Conservation (phyloP, 164 flowering plant species). For the Vitis cinerea region DNA sequence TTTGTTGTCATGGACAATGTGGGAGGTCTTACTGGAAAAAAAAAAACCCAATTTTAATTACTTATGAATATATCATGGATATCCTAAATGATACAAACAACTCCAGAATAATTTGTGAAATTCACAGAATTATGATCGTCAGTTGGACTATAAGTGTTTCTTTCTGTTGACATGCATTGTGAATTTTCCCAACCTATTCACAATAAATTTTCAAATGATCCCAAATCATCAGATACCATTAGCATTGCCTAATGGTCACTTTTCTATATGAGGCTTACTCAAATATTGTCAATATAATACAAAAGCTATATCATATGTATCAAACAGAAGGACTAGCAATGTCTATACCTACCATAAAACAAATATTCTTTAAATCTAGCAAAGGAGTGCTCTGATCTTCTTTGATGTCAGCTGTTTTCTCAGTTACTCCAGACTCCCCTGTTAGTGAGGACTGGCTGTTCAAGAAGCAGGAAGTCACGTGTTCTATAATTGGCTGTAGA, state of each 20-base stretch:
- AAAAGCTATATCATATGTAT: neutral
- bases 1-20: neutral
- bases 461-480: constrained; percentile 42
- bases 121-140: neutral
- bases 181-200: too few relatives aligned
- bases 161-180: too few relatives aligned
- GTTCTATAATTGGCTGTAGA: constrained; percentile 15
- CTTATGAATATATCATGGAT: too few relatives aligned
- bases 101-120: neutral
- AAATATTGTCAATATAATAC: neutral
- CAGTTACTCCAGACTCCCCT: constrained; percentile 68
- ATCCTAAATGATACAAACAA: neutral
- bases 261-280: neutral
- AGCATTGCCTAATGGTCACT: neutral
- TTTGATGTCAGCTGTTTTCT: constrained; percentile 59
- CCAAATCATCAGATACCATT: too few relatives aligned
- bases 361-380: constrained; percentile 71
- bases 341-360: constrained; percentile 65
- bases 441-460: constrained; percentile 87
- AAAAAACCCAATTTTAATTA: too few relatives aligned
- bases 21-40: neutral
- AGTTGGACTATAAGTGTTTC: neutral
- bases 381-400: constrained; percentile 64
- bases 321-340: neutral
- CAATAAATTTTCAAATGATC: too few relatives aligned